Percentiles rank a stretch among this genome's conserved stretches.
phyloP scores from a whole-genome alignment of 2,329 filamentous ascomycete genomes.

The Trichophaea hybrida region DNA sequence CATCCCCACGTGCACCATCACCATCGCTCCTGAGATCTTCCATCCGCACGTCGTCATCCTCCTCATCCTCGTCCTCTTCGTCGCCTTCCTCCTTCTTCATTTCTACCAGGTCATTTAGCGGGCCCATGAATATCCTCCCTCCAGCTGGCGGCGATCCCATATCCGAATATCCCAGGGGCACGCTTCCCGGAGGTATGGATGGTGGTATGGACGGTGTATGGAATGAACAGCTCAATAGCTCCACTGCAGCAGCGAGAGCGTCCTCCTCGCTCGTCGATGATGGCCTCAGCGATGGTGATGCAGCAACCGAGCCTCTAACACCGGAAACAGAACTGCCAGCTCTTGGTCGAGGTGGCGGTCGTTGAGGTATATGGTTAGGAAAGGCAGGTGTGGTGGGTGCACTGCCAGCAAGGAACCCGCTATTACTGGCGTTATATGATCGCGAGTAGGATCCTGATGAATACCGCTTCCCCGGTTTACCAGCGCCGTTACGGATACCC shows the following conservation, averaged over 20 bases:
- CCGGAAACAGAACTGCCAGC: conserved; percentile 23
- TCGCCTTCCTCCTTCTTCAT: conserved; percentile 47
- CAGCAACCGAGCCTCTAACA: conserved; percentile 27
- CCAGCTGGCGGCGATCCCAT: conserved; percentile 30
- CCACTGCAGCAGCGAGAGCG: conserved; percentile 77
- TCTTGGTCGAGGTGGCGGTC: conserved; percentile 24
- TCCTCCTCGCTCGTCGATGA: conserved; percentile 60
- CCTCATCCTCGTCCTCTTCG: conserved; percentile 55
- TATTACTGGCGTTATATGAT: conserved; percentile 14
- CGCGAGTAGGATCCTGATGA: conserved; percentile 20
- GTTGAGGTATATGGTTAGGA: conserved; percentile 23
- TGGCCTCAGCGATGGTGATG: conserved; percentile 18
- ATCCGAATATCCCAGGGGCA: conserved; percentile 44
- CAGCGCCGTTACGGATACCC: conserved; percentile 30
- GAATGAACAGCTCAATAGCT: conserved; percentile 81
- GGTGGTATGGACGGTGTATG: conserved; percentile 51
- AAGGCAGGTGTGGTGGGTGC: conserved; percentile 31
- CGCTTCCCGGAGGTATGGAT: conserved; percentile 47
- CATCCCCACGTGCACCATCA: conserved; percentile 44
- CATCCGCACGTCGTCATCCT: conserved; percentile 75
- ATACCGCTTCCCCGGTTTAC: conserved; percentile 33
- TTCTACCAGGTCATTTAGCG: conserved; percentile 42
- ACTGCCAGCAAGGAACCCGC: conserved; percentile 38
- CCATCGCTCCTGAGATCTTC: conserved; percentile 92
- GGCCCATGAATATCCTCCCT: conserved; percentile 30